Base-by-base conservation (phyloP, 169 alveolate species). In the Plasmodium relictum region DNA sequence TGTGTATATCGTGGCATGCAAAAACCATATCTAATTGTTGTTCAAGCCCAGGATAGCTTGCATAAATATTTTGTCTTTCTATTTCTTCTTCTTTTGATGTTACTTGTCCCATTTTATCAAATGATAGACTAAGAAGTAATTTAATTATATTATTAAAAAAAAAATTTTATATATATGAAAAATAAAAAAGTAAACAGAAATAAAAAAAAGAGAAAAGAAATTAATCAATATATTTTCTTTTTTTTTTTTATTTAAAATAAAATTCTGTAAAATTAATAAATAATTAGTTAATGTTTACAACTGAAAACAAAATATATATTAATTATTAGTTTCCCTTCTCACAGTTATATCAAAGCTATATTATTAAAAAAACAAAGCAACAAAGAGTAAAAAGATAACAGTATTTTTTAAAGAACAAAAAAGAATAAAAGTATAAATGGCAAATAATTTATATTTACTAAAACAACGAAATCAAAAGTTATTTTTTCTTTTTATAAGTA, bases 31-130 rank as follows among this genome's bases (percentile, higher is more conserved):
- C 95, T 52, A 95, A 74, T 69, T 94, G 97, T 66, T 95, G 94
- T 88, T 94, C 96, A 39, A 95, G 91, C 62, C 96, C 97, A 39
- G 97, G 97, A 72, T 93, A 93, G 16, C 88, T 62, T 39, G 91
- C 80, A 12, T 50, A 52, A 37, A 93, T 76, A 42, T 71, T 73
- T 54, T 76, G 89, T 31, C 63, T 76, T 48, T 76, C 89, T 37
- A 76, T 62, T 62, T 76, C 89, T 1, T 76, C 89, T 24, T 62
- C 74, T 42, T 76, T 76, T 39, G 89, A 76, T 48, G 74, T 12
- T 45, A 45, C 48, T 76, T 76, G 89, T 62, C 89, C 89, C 89
- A 76, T 76, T 65, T 50, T 76, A 52, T 58, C 16, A 45, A 24
- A 10, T 20, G 42, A 24, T 63, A 22, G n/a, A 54, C 6, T 16